Evolutionary conservation across 495 filamentous ascomycete species (phyloP).

Genomic region (Trichoderma virens): DNA sequence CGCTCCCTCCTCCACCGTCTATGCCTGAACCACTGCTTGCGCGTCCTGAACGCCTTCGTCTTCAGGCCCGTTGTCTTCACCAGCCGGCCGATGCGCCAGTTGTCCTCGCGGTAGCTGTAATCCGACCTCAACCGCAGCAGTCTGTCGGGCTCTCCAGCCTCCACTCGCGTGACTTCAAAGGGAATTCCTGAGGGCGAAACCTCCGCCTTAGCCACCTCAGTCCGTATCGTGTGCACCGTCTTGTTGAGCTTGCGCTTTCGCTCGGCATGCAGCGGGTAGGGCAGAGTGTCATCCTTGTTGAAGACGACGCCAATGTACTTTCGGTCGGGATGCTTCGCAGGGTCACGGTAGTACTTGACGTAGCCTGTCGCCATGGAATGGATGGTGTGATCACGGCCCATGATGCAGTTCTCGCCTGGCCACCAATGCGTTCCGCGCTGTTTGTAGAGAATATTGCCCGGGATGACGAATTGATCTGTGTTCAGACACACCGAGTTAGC

Average conservation of each 20-base stretch:
- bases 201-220: slow-evolving; percentile 17
- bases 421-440: slow-evolving; percentile 94
- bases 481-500: neutral
- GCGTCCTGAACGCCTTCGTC: slow-evolving; percentile 16
- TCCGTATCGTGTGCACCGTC: slow-evolving; percentile 38
- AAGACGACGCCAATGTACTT: slow-evolving; percentile 91
- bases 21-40: slow-evolving; percentile 21
- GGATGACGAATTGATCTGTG: slow-evolving; percentile 77
- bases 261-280: slow-evolving; percentile 60
- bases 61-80: slow-evolving; percentile 24
- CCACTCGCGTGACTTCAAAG: slow-evolving; percentile 27
- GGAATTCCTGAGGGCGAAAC: slow-evolving; percentile 38
- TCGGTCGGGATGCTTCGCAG: slow-evolving; percentile 64
- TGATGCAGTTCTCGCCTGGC: slow-evolving; percentile 83
- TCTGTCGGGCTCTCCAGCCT: slow-evolving; percentile 30
- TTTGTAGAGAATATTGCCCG: slow-evolving; percentile 95
- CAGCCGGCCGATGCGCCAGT: slow-evolving; percentile 70
- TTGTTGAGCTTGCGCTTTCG: slow-evolving; percentile 65
- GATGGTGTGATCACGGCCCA: slow-evolving; percentile 97
- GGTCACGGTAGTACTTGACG: slow-evolving; percentile 93
- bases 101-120: slow-evolving; percentile 76
- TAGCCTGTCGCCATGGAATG: slow-evolving; percentile 77
- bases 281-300: slow-evolving; percentile 63
- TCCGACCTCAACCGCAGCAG: slow-evolving; percentile 52
- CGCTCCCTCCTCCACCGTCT: slow-evolving; percentile 25